Evolutionary conservation across 352 stramenopile species (phyloP).

Genomic region (Globisporangium camurandrum): DNA sequence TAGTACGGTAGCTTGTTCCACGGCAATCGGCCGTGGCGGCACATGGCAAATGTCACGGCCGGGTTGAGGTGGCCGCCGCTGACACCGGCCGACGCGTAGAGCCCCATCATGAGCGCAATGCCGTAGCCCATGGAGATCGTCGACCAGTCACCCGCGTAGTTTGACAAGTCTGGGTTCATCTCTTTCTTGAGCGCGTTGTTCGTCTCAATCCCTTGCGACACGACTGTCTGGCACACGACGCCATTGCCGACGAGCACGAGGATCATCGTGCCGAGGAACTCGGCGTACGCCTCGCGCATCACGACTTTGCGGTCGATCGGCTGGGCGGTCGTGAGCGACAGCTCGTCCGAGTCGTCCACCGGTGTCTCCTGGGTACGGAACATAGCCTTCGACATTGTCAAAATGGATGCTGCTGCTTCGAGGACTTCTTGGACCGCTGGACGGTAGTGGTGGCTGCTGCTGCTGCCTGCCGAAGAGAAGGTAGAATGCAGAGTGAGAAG

Average conservation of each 20-base stretch:
- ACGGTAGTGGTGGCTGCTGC: too few species aligned
- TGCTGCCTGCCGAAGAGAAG: too few species aligned
- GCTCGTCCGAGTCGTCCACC: conserved; percentile 27
- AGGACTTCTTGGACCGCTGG: neutral
- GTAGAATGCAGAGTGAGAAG: too few species aligned
- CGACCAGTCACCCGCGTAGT: conserved; percentile 57
- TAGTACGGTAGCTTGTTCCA: conserved; percentile 65
- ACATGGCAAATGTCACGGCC: conserved; percentile 61
- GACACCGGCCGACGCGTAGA: conserved; percentile 59
- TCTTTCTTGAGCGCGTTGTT: conserved; percentile 42
- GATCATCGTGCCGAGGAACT: conserved; percentile 57
- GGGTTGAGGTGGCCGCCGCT: conserved; percentile 67
- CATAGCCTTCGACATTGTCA: conserved; percentile 9
- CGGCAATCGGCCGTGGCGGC: conserved; percentile 40
- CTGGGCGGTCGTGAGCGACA: conserved; percentile 39
- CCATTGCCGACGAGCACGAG: conserved; percentile 50
- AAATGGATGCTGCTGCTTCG: conserved; percentile 4
- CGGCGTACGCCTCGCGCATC: conserved; percentile 25
- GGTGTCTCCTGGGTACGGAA: conserved; percentile 22
- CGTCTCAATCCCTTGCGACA: conserved; percentile 53
- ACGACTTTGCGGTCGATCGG: conserved; percentile 25
- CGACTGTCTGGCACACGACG: conserved; percentile 47
- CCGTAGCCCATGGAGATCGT: conserved; percentile 66
- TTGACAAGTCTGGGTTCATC: conserved; percentile 33
- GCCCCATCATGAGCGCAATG: conserved; percentile 61